These are phyloP conservation scores for Pyrus bretschneideri DNA, from an alignment of 306 rosid species.

Conservation along the genomic window DNA sequence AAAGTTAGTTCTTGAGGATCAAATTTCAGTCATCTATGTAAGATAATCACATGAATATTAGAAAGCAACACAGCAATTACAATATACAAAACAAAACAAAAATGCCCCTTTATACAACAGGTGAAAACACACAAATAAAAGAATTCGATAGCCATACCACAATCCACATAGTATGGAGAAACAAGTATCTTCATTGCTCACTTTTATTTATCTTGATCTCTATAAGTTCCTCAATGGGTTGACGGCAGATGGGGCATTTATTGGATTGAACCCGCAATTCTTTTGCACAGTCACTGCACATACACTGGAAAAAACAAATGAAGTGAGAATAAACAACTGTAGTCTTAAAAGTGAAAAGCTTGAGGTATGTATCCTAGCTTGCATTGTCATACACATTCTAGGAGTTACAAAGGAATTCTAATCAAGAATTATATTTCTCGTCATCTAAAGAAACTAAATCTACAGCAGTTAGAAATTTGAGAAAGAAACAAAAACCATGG, in stretches of 20 bases:
- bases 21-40: not conserved
- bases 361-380: not conserved
- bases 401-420: conserved; percentile 2
- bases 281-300: conserved; percentile 90
- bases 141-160: conserved; percentile 32
- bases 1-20: not conserved
- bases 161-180: conserved; percentile 23
- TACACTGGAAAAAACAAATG: conserved; percentile 46
- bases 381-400: not conserved
- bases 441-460: not conserved
- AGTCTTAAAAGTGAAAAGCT: not conserved
- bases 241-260: conserved; percentile 91
- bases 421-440: not conserved
- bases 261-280: conserved; percentile 64
- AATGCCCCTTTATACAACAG: conserved; percentile 14
- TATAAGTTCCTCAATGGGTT: conserved; percentile 69
- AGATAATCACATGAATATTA: conserved; percentile 19
- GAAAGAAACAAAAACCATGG: not conserved
- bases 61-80: conserved; percentile 13
- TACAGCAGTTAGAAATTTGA: not conserved
- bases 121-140: conserved; percentile 16
- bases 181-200: conserved; percentile 23
- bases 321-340: conserved; percentile 13
- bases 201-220: conserved; percentile 64
- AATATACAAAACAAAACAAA: conserved; percentile 30